Conservation (phyloP, 805 yeast species). For the Candida awuae region DNA sequence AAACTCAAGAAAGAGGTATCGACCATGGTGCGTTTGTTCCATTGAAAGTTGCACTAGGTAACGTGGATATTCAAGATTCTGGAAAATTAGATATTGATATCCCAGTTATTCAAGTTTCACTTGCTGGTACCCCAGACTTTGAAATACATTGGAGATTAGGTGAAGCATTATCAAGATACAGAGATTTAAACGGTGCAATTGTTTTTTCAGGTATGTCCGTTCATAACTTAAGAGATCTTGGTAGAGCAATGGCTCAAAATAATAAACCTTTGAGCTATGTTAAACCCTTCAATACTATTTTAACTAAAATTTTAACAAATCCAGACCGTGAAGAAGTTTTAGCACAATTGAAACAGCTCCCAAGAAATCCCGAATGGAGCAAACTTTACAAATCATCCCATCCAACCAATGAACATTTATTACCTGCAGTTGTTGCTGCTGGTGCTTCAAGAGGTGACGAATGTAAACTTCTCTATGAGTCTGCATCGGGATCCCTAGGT, state of each 20-base stretch:
- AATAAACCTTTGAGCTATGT: slow-evolving; percentile 38
- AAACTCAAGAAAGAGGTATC: slow-evolving; percentile 50
- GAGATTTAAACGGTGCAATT: slow-evolving; percentile 45
- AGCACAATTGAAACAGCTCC: slow-evolving; percentile 31
- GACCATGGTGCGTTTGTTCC: slow-evolving; percentile 88
- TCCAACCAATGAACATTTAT: slow-evolving; percentile 70
- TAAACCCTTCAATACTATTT: slow-evolving; percentile 40
- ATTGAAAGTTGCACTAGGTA: slow-evolving; percentile 57
- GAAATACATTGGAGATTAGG: slow-evolving; percentile 48
- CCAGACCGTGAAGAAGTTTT: slow-evolving; percentile 27
- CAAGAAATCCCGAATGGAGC: slow-evolving; percentile 19
- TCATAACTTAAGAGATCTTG: slow-evolving; percentile 58
- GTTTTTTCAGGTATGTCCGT: slow-evolving; percentile 74
- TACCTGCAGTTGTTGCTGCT: slow-evolving; percentile 56
- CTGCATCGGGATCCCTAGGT: slow-evolving; percentile 42
- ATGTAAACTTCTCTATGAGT: slow-evolving; percentile 41
- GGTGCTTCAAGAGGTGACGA: slow-evolving; percentile 42
- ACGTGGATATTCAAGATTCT: slow-evolving; percentile 27
- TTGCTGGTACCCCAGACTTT: slow-evolving; percentile 36
- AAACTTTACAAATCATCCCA: slow-evolving; percentile 44
- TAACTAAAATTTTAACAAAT: slow-evolving; percentile 34
- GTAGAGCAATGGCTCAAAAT: slow-evolving; percentile 20
- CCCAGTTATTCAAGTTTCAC: slow-evolving; percentile 44
- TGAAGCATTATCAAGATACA: slow-evolving; percentile 39
- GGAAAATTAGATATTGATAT: slow-evolving; percentile 38